Base-by-base conservation (phyloP, 345 rosid genomes). In the Hibiscus tridactylites region DNA sequence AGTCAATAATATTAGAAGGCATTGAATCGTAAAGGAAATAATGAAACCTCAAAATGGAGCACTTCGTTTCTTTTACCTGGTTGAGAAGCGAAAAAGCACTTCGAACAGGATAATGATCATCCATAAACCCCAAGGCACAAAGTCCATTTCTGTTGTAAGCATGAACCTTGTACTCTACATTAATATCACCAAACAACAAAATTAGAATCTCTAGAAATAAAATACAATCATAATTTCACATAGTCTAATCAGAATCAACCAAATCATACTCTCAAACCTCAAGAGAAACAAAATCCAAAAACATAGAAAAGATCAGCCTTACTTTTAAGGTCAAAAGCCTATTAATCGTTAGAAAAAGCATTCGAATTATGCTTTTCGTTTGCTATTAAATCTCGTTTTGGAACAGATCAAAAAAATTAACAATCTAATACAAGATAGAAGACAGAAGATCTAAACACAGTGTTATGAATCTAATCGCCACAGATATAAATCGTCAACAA, bases 101-200 rank as follows among this genome's bases (percentile, higher is more conserved):
- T 28, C 97, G 90, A 59, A 95, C 93, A 2, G 99, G 97, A 75
- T 92, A 90, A 70, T 89, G 97, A 85, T 88, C 97, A 74, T 95
- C 97, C 99, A 95, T 95, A 78, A 95, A 95, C 2, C 96, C 97
- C 77, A 90, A 44, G 1, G 85, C 90, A 70, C 95, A 88, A 37
- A 95, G 95, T 46, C 99, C 98, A 81, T 94, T 88, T 56, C 88
- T 78, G 76, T 88, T 94, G 78, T 94, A 94, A 42, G 97, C 78
- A 75, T 91, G 97, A 73, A 95, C 97, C 88, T 84, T 90, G 81
- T 95, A 89, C 86, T 90, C 97, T 92, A 72, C 67, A 84, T 15
- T 35, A 28, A 46, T 60, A 68, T 49, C 31, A 77, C 31, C 60
- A 68, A 61, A 62, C 29, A 11, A 61, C 59, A 29, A 19, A 21